phyloP scores from a whole-genome alignment of 164 flowering plant species.

The Santalum album region DNA sequence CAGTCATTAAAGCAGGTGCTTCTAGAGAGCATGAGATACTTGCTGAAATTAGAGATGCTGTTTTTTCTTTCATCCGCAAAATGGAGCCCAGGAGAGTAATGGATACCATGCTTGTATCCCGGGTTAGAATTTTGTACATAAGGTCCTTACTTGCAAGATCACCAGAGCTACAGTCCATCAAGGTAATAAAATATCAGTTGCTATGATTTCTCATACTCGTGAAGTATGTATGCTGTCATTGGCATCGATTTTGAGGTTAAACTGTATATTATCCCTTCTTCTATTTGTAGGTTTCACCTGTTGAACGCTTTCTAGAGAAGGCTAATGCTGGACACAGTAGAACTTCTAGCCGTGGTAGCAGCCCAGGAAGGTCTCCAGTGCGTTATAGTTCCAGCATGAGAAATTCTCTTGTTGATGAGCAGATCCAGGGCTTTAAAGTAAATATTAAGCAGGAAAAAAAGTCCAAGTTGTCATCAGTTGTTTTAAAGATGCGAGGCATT shows the following conservation, averaged over 20 bases:
- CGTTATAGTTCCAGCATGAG: constrained; percentile 43
- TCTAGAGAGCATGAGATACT: constrained; percentile 99
- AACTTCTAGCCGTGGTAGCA: constrained; percentile 83
- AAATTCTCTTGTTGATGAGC: constrained; percentile 47
- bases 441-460: constrained; percentile 88
- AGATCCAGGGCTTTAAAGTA: constrained; percentile 77
- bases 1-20: constrained; percentile 99
- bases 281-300: constrained; percentile 61
- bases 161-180: constrained; percentile 91
- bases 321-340: constrained; percentile 68
- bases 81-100: constrained; percentile 94
- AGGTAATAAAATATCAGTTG: constrained; percentile 35
- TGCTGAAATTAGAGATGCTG: constrained; percentile 98
- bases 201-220: background rate
- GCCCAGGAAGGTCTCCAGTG: constrained; percentile 89
- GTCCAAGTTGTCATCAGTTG: constrained; percentile 90
- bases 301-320: constrained; percentile 84
- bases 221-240: background rate
- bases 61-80: constrained; percentile 84
- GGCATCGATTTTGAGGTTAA: background rate
- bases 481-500: constrained; percentile 82
- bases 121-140: constrained; percentile 91
- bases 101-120: constrained; percentile 99
- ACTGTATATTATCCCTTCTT: constrained; percentile 3
- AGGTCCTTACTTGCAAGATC: constrained; percentile 92